phyloP scores from a whole-genome alignment of 768 basidiomycete genomes.

The Podaxis mareebaensis region DNA sequence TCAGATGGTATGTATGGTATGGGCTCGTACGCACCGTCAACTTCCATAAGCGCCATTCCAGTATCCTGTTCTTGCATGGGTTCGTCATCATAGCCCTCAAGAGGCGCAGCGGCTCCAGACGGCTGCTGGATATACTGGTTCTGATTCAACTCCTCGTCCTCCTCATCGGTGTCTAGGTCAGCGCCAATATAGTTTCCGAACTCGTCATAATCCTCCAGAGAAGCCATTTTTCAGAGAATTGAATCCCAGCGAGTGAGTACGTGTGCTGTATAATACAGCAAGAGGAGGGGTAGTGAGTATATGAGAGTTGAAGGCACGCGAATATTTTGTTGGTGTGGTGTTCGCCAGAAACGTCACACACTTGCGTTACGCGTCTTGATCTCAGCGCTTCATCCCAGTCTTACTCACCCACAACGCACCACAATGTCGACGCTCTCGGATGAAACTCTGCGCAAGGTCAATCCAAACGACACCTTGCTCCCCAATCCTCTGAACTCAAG shows the following conservation, averaged over 20 bases:
- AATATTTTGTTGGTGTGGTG: conserved; percentile 13
- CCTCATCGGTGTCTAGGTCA: conserved; percentile 89
- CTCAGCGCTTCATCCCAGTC: background rate
- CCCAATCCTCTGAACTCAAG: conserved; percentile 4
- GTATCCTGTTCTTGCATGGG: conserved; percentile 49
- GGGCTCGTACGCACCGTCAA: conserved; percentile 61
- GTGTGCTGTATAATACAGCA: background rate
- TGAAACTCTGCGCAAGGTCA: conserved; percentile 80
- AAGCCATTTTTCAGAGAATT: conserved; percentile 37
- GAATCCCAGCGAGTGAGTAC: conserved; percentile 12
- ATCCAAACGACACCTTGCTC: conserved; percentile 22
- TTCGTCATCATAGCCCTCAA: conserved; percentile 86
- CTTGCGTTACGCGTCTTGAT: conserved; percentile 14
- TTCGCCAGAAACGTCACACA: conserved; percentile 3
- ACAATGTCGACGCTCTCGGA: conserved; percentile 66
- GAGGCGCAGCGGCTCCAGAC: conserved; percentile 44
- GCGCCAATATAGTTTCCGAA: conserved; percentile 98
- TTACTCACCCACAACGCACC: conserved; percentile 17
- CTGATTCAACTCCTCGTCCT: conserved; percentile 55
- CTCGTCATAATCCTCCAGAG: conserved; percentile 86
- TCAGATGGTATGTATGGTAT: conserved; percentile 6
- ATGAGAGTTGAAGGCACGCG: background rate
- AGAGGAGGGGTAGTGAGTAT: background rate
- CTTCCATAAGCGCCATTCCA: conserved; percentile 75
- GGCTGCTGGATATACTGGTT: conserved; percentile 43